These are phyloP conservation scores for Leucocoprinus birnbaumii DNA, from an alignment of 768 basidiomycete species.

Conservation along the genomic window DNA sequence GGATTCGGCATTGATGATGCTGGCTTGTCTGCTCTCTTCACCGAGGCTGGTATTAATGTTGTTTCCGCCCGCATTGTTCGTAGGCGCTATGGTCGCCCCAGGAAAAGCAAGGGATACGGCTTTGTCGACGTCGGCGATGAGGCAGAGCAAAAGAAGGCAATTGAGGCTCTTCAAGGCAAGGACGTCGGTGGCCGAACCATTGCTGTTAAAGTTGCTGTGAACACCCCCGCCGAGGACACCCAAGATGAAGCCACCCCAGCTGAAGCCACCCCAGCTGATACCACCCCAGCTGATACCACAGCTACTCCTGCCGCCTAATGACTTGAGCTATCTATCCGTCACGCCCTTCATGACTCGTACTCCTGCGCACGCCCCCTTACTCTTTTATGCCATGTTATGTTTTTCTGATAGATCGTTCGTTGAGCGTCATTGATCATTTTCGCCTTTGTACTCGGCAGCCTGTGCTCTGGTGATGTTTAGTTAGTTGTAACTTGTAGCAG, in stretches of 20 bases:
- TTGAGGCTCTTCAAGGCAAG: constrained; percentile 83
- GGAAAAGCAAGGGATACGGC: constrained; percentile 94
- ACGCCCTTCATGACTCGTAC: too few relatives aligned
- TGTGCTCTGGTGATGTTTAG: constrained; percentile 47
- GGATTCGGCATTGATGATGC: constrained; percentile 91
- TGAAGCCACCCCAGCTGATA: constrained; percentile 22
- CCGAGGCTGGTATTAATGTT: constrained; percentile 79
- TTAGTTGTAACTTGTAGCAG: constrained; percentile 24
- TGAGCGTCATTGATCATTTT: constrained; percentile 20
- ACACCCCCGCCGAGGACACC: constrained; percentile 65
- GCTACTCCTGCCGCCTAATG: constrained; percentile 28
- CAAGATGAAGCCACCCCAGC: constrained; percentile 33
- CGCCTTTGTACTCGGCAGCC: constrained; percentile 24
- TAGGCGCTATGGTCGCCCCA: constrained; percentile 77
- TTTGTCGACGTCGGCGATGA: constrained; percentile 94
- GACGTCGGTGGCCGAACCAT: constrained; percentile 83
- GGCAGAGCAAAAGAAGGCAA: constrained; percentile 89
- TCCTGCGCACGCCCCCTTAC: constrained; percentile 18
- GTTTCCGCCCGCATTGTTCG: constrained; percentile 88
- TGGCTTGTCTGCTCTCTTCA: constrained; percentile 78
- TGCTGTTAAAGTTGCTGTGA: constrained; percentile 95
- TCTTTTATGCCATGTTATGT: constrained; percentile 17
- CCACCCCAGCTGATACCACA: constrained; percentile 23
- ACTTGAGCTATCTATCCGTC: constrained; percentile 16
- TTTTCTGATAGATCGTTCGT: constrained; percentile 22